Evolutionary conservation across 2,329 filamentous ascomycete species (phyloP).

Genomic region (Calonectria pteridis): DNA sequence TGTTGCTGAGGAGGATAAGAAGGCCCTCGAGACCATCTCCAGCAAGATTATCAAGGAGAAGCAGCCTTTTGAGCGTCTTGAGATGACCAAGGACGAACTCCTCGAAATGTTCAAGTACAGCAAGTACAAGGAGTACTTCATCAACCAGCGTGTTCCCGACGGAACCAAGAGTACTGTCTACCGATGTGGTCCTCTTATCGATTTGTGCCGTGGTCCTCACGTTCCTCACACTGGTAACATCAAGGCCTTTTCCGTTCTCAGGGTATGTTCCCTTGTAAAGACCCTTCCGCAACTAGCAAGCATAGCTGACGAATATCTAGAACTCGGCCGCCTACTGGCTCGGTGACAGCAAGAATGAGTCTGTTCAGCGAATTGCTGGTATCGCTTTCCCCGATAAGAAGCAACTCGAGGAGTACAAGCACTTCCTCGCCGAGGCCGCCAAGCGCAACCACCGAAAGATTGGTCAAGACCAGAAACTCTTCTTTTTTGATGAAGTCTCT

Average conservation of each 20-base stretch:
- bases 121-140: constrained; percentile 98
- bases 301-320: constrained; percentile 65
- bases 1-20: constrained; percentile 85
- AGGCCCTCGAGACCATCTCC: constrained; percentile 84
- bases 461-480: constrained; percentile 94
- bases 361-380: constrained; percentile 95
- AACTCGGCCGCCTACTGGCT: constrained; percentile 86
- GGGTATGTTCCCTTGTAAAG: constrained; percentile 56
- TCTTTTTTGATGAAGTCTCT: constrained; percentile 96
- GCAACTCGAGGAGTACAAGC: constrained; percentile 90
- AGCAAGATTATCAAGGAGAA: constrained; percentile 94
- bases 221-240: constrained; percentile 92
- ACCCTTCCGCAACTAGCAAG: neutral
- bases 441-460: constrained; percentile 96
- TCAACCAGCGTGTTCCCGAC: constrained; percentile 77
- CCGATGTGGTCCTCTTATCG: constrained; percentile 91
- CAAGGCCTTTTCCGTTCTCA: constrained; percentile 95
- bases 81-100: constrained; percentile 89
- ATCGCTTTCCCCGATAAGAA: constrained; percentile 98
- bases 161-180: constrained; percentile 95
- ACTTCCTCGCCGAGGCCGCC: constrained; percentile 96
- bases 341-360: constrained; percentile 93
- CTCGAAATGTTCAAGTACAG: constrained; percentile 97
- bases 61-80: constrained; percentile 91
- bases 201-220: constrained; percentile 95